Percentiles rank a stretch among this genome's conserved stretches.
These are phyloP conservation scores for Penicillium sp. DNA, from an alignment of 2,329 filamentous ascomycete species.

Conservation along the genomic window DNA sequence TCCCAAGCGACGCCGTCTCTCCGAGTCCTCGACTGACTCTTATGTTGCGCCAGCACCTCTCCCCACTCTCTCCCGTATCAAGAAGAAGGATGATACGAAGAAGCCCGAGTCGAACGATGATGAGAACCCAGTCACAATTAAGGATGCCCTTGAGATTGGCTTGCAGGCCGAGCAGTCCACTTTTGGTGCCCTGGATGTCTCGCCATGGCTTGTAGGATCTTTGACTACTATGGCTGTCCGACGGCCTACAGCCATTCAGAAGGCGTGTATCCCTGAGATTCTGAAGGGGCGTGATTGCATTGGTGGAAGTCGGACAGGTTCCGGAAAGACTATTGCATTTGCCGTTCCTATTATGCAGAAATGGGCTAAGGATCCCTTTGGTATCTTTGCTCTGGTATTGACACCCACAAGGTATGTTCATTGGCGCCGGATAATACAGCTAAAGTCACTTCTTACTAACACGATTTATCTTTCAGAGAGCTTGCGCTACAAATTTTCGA, in stretches of 20 bases:
- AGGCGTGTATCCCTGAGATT: constrained; percentile 88
- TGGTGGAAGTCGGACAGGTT: constrained; percentile 90
- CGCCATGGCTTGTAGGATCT: constrained; percentile 85
- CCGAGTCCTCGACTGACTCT: constrained; percentile 36
- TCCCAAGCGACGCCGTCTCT: constrained; percentile 42
- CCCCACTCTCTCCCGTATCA: constrained; percentile 43
- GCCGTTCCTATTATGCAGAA: constrained; percentile 90
- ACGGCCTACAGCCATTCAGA: constrained; percentile 88
- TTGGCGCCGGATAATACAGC: not conserved
- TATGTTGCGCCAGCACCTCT: constrained; percentile 37
- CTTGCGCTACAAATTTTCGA: constrained; percentile 95
- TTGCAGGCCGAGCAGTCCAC: constrained; percentile 52
- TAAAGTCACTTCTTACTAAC: not conserved
- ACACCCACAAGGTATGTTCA: constrained; percentile 72
- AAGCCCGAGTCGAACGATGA: constrained; percentile 18
- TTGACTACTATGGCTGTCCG: constrained; percentile 77
- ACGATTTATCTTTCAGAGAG: constrained; percentile 57
- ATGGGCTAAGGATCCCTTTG: constrained; percentile 89
- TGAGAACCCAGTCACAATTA: constrained; percentile 40
- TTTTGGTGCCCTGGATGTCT: constrained; percentile 72
- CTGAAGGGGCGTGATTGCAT: constrained; percentile 90
- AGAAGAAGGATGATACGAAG: constrained; percentile 35
- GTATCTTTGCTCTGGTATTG: constrained; percentile 84
- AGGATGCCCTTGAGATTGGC: constrained; percentile 42
- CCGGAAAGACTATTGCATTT: constrained; percentile 96